Evolutionary conservation across 2,329 filamentous ascomycete species (phyloP), one percentile per base, ranked within the genome.

Genomic region (Alternaria tenuissima): DNA sequence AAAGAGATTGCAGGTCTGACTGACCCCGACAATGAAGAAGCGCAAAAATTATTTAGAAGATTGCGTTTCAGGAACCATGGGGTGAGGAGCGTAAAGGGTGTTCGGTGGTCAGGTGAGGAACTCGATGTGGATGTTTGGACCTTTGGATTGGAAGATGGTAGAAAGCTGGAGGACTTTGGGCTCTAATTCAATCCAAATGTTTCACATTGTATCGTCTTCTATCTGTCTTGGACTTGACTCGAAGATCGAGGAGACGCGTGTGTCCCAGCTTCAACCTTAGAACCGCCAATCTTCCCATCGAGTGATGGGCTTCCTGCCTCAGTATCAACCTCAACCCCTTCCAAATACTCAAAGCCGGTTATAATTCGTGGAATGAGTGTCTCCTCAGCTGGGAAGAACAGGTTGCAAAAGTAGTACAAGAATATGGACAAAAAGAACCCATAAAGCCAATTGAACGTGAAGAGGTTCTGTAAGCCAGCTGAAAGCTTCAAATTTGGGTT

Each of bases 391-490:
- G 78, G 78, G 54, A 74, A 79, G 62, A 79, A 73, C 42, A 74
- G 60, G 28, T 67, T 72, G 22, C 78, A 63, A 1, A 62, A 39
- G 14, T 49, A 61, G 51, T 80, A 80, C 5, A 76, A 53, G 5
- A 73, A 51, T 2, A 63, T 55, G 7, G 60, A 63, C 7, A 65
- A 32, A 32, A 55, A 58, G 49, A 79, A 78, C 0, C 77, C 75
- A 38, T 71, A 74, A 4, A 67, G 73, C 64, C 79, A 81, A 5
- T 78, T 77, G 64, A 76, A 79, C 7, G 79, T 70, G 44, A 78
- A 79, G 53, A 62, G 20, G 65, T 72, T 38, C 71, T 72, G 34
- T 9, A 65, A 51, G 7, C 63, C 62, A 1, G 42, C n/a, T 3
- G 52, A 71, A 70, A 67, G 61, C 7, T 59, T 49, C 4, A 68